These are phyloP conservation scores for Aspergillus jensenii DNA, from an alignment of 2,329 filamentous ascomycete species.

Conservation along the genomic window DNA sequence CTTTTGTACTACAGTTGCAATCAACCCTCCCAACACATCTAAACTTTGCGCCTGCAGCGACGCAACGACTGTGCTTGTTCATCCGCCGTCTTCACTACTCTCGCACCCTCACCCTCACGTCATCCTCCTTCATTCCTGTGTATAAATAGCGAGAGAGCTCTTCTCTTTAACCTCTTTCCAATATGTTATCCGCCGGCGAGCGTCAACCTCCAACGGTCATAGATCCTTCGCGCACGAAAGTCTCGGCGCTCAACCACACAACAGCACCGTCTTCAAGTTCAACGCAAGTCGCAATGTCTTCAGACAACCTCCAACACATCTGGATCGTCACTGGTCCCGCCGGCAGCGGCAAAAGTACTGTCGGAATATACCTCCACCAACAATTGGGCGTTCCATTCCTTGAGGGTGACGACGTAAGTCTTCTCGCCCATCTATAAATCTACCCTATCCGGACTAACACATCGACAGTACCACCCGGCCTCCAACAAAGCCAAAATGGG, in stretches of 20 bases:
- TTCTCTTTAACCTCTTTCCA: background rate
- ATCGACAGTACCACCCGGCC: constrained; percentile 47
- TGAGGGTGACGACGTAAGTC: constrained; percentile 73
- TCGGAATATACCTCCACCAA: constrained; percentile 65
- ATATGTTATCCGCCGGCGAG: constrained; percentile 43
- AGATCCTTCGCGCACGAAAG: constrained; percentile 22
- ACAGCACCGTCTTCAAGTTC: constrained; percentile 4
- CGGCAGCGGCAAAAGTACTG: constrained; percentile 76
- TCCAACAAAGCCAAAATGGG: constrained; percentile 92
- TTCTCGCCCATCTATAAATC: background rate
- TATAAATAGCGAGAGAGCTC: background rate
- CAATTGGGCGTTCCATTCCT: constrained; percentile 68
- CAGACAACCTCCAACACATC: constrained; percentile 59
- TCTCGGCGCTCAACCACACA: constrained; percentile 19
- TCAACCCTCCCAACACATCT: background rate
- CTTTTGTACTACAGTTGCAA: background rate
- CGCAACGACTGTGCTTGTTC: constrained; percentile 21
- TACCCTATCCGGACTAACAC: background rate
- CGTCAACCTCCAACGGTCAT: constrained; percentile 24
- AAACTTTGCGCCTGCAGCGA: constrained; percentile 13
- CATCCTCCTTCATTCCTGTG: background rate
- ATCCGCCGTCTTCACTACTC: constrained; percentile 10
- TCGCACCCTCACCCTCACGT: constrained; percentile 10
- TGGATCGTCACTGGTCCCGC: constrained; percentile 79
- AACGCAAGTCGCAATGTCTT: constrained; percentile 11